Evolutionary conservation across 495 filamentous ascomycete genomes (phyloP).

Genomic region (Lasiosphaeria ovina): DNA sequence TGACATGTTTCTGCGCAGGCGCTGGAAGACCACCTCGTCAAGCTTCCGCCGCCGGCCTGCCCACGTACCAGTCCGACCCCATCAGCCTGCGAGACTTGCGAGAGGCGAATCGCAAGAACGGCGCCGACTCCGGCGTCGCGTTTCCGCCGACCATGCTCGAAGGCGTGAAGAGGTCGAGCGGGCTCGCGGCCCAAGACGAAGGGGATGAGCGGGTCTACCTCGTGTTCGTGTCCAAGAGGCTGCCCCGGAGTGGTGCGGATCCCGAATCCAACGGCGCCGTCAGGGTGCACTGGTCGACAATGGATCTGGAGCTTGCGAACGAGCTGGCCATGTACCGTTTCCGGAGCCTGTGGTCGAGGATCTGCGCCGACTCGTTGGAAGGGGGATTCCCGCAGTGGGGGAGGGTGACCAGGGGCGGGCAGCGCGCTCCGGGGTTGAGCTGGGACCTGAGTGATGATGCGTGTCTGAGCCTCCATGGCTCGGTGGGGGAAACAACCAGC

Average conservation of each 20-base stretch:
- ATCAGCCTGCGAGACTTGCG: not conserved
- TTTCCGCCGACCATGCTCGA: not conserved
- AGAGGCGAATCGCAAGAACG: not conserved
- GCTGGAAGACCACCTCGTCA: constrained; percentile 2
- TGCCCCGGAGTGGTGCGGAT: not conserved
- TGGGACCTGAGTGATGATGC: too few relatives aligned
- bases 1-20: constrained; percentile 2
- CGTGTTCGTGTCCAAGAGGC: not conserved
- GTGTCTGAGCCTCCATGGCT: too few relatives aligned
- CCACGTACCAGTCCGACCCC: not conserved
- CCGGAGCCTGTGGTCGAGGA: not conserved
- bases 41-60: not conserved
- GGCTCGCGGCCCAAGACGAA: not conserved
- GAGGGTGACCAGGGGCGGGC: too few relatives aligned
- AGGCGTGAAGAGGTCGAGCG: not conserved
- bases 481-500: too few relatives aligned
- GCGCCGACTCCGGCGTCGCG: constrained; percentile 1
- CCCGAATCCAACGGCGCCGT: not conserved
- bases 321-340: constrained; percentile 1
- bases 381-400: not conserved
- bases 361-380: not conserved
- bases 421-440: too few relatives aligned
- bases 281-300: not conserved
- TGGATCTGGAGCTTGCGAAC: constrained; percentile 2
- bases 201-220: not conserved